Conservation (phyloP, 202 grass and related monocot species). For the Digitaria exilis region DNA sequence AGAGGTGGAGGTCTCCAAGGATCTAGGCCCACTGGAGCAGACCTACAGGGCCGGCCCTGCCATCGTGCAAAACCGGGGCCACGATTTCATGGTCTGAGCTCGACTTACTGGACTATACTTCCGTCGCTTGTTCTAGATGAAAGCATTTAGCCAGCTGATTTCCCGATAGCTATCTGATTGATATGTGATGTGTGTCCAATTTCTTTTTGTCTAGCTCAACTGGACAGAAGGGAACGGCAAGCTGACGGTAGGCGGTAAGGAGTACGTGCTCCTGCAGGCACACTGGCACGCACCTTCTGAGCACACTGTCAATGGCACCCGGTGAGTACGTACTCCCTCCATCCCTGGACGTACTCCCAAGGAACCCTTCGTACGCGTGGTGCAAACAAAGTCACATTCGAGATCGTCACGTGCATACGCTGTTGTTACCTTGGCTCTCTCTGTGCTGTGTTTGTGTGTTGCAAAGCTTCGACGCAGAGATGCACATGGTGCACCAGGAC, state of each 20-base stretch:
- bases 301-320: conserved; percentile 56
- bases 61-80: conserved; percentile 31
- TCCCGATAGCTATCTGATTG: too few species aligned
- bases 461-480: conserved; percentile 52
- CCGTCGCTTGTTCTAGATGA: neutral
- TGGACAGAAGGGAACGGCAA: conserved; percentile 43
- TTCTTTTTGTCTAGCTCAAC: conserved; percentile 32
- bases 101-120: neutral
- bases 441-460: neutral
- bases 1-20: conserved; percentile 19
- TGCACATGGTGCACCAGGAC: conserved; percentile 62
- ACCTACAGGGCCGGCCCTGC: conserved; percentile 40
- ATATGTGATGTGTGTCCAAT: neutral
- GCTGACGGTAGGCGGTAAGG: conserved; percentile 37
- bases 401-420: too few species aligned
- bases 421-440: neutral
- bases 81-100: conserved; percentile 47
- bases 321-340: conserved; percentile 16
- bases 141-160: neutral
- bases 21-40: neutral
- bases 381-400: neutral
- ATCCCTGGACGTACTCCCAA: neutral
- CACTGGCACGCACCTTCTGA: conserved; percentile 66
- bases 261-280: conserved; percentile 51
- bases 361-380: neutral